Conservation (phyloP, 352 stramenopile genomes). For the Globisporangium iwayamae region DNA sequence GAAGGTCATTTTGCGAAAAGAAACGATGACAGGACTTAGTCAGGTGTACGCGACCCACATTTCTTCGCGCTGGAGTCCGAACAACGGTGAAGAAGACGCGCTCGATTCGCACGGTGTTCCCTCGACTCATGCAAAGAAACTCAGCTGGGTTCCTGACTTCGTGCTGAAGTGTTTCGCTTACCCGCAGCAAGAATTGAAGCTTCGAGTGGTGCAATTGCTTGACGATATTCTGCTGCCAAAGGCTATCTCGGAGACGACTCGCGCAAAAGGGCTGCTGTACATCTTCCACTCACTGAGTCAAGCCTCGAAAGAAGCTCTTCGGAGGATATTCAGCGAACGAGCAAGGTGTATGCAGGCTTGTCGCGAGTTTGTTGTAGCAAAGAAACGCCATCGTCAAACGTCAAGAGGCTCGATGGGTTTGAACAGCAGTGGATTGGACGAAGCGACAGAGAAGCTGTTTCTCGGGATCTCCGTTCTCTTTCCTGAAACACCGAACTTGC, state of each 20-base stretch:
- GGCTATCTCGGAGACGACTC: constrained; percentile 36
- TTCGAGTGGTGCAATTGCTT: constrained; percentile 78
- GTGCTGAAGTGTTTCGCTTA: constrained; percentile 87
- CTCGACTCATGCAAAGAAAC: constrained; percentile 45
- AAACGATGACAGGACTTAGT: constrained; percentile 86
- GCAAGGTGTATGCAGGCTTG: constrained; percentile 39
- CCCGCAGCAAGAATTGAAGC: constrained; percentile 75
- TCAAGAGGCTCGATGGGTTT: constrained; percentile 15
- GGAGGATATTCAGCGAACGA: constrained; percentile 62
- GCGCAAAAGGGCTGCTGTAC: constrained; percentile 68
- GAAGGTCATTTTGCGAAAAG: constrained; percentile 70
- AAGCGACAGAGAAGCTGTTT: constrained; percentile 32
- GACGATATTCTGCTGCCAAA: constrained; percentile 86
- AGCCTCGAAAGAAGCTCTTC: constrained; percentile 64
- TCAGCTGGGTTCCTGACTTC: constrained; percentile 80
- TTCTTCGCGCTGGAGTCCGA: constrained; percentile 47
- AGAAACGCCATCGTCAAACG: constrained; percentile 33
- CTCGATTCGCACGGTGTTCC: constrained; percentile 33
- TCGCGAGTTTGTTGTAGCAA: constrained; percentile 41
- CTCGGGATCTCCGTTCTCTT: constrained; percentile 48
- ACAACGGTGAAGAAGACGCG: constrained; percentile 15
- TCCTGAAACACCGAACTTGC: constrained; percentile 47
- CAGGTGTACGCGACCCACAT: constrained; percentile 79
- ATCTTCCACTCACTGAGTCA: constrained; percentile 67
- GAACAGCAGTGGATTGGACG: constrained; percentile 18